Base-by-base conservation (phyloP, 108 stramenopile species). In the Nitzschia sp. region DNA sequence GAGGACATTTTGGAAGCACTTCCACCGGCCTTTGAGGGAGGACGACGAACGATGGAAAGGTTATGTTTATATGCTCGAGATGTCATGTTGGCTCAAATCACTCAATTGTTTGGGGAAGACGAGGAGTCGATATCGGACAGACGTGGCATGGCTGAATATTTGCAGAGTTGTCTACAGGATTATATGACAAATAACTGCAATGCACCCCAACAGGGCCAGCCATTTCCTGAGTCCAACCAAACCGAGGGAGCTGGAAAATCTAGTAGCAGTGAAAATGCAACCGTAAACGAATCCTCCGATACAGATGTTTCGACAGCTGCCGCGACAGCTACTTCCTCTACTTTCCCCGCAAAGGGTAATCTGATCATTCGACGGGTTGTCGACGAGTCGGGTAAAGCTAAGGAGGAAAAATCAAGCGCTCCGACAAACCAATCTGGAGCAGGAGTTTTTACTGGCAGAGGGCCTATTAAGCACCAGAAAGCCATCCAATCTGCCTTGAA, bases 1-100 rank as follows among this genome's bases (percentile, higher is more conserved):
- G 86, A 95, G 30, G 93, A 95, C 69, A 86, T 95, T 19, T 65
- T 92, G 56, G 89, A 95, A 54, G 86, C 89, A 15, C 69, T 95
- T 0, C 93, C 93, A 8, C 89, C 93, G 0, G 75, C 59, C 3
- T 95, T 92, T 65, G 48, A 59, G 8, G 93, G 93, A 23, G 93
- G 93, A n/a, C 52, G 75, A 53, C 71, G 85, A 5, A 86, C 91
- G 6, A 69, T 77, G 69, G 85, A 84, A 63, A 71, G 71, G 0
- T 22, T 87, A 0, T 86, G 89, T 68, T 16, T 85, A 41, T 74
- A 78, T 58, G 87, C 82, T 17, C 75, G 93, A 32, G 93, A 95
- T 69, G 82, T 87, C 32, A 80, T 86, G 66, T 79, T 92, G 74
- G 91, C 75, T 9, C 90, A 90, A 77, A 90, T 95, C 59, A 85